phyloP scores from a whole-genome alignment of 139 green algal genomes.

The Tetraselmis chui region DNA sequence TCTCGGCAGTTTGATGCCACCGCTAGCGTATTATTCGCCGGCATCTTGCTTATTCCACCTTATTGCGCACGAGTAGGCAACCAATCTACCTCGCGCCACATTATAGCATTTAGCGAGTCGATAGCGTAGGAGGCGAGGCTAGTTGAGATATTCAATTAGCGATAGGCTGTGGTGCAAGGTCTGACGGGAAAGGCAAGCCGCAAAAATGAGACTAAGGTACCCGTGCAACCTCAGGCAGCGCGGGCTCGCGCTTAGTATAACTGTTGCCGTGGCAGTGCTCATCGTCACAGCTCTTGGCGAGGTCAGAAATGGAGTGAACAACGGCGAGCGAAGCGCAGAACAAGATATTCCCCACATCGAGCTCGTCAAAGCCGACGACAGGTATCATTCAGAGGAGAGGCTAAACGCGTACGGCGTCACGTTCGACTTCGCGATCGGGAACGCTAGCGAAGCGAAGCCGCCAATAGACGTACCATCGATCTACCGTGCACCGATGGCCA shows the following conservation, averaged over 20 bases:
- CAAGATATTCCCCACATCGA: not conserved
- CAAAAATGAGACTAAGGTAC: too few species aligned
- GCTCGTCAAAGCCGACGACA: not conserved
- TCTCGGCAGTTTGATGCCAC: too few species aligned
- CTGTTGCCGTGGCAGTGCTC: not conserved
- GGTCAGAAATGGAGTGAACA: not conserved
- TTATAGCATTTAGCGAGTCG: too few species aligned
- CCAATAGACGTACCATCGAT: not conserved
- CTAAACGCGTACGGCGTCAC: not conserved
- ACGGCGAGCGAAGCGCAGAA: not conserved
- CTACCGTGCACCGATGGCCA: not conserved
- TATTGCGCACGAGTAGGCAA: too few species aligned
- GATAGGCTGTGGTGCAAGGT: too few species aligned
- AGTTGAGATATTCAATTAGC: too few species aligned
- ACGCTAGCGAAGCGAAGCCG: not conserved
- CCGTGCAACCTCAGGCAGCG: too few species aligned
- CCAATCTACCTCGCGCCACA: too few species aligned
- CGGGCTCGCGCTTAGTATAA: not conserved
- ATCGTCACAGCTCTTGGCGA: not conserved
- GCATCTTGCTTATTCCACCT: too few species aligned
- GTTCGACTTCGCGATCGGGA: not conserved
- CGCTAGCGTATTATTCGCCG: too few species aligned
- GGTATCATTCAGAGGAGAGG: not conserved
- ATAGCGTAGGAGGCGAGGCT: too few species aligned
- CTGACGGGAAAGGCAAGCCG: too few species aligned